These are phyloP conservation scores for Gleditsia sinensis DNA, from an alignment of 306 rosid species.

Conservation along the genomic window DNA sequence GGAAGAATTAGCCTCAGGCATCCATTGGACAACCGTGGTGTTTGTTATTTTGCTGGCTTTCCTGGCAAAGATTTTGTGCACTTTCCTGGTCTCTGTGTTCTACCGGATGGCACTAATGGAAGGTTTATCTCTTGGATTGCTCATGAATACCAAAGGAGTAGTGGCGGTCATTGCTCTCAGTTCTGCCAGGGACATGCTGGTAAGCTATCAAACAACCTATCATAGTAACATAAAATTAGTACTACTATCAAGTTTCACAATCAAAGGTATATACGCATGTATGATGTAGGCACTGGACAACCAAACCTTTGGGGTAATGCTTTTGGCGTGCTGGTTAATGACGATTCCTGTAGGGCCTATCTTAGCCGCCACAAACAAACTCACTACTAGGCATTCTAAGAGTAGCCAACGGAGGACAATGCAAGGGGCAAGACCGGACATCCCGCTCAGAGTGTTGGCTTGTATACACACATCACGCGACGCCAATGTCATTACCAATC, in stretches of 20 bases:
- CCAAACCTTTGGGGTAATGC: conserved; percentile 39
- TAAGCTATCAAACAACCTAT: conserved; percentile 29
- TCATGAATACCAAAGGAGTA: conserved; percentile 50
- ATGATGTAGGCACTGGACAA: conserved; percentile 31
- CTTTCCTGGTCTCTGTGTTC: neutral
- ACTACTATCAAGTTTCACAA: neutral
- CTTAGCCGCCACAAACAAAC: neutral
- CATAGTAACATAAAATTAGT: neutral
- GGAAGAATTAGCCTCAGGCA: neutral
- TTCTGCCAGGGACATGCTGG: conserved; percentile 40
- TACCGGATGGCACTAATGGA: conserved; percentile 35
- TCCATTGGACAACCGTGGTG: neutral
- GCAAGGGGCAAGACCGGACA: conserved; percentile 35
- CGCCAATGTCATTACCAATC: conserved; percentile 28
- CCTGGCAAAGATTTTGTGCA: conserved; percentile 29
- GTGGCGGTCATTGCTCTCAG: conserved; percentile 34
- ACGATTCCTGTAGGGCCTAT: conserved; percentile 34
- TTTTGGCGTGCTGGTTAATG: conserved; percentile 44
- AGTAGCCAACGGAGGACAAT: neutral
- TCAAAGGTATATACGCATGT: neutral
- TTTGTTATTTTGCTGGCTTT: conserved; percentile 35
- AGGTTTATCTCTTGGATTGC: conserved; percentile 40
- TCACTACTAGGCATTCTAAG: neutral
- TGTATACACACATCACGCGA: conserved; percentile 45
- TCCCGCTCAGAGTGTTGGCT: conserved; percentile 38